Conservation (phyloP, 2,329 filamentous ascomycete species). For the Aspergillus phoenicis region DNA sequence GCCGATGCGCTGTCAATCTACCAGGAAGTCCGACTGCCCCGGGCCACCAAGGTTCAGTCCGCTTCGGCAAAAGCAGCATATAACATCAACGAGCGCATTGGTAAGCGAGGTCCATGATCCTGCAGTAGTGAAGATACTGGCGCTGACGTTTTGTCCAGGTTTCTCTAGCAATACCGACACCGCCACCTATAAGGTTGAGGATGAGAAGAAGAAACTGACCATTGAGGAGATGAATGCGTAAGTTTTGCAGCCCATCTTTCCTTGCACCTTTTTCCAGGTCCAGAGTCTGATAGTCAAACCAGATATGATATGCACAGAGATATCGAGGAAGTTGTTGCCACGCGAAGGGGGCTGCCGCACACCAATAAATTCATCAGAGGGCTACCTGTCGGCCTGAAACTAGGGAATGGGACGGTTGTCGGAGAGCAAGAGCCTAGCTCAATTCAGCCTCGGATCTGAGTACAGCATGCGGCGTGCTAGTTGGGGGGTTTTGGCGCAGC, state of each 20-base stretch:
- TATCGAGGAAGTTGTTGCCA: slow-evolving; percentile 53
- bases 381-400: slow-evolving; percentile 51
- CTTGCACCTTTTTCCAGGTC: background rate
- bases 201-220: slow-evolving; percentile 63
- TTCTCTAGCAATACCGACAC: slow-evolving; percentile 64
- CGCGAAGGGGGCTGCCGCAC: slow-evolving; percentile 32
- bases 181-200: slow-evolving; percentile 62
- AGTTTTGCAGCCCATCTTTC: slow-evolving; percentile 30
- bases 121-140: background rate
- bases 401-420: slow-evolving; percentile 33
- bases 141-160: slow-evolving; percentile 42
- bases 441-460: background rate
- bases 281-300: background rate
- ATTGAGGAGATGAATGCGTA: slow-evolving; percentile 71
- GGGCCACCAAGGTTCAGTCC: slow-evolving; percentile 59
- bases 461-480: background rate
- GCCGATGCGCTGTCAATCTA: slow-evolving; percentile 54
- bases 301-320: slow-evolving; percentile 64
- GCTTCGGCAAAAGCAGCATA: slow-evolving; percentile 61
- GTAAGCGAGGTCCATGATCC: slow-evolving; percentile 32
- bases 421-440: slow-evolving; percentile 29
- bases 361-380: slow-evolving; percentile 46
- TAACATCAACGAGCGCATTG: slow-evolving; percentile 66
- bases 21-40: slow-evolving; percentile 56
- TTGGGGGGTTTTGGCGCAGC: background rate